Evolutionary conservation across 257 asterid genomes (phyloP).

Genomic region (Gentiana macrophylla): DNA sequence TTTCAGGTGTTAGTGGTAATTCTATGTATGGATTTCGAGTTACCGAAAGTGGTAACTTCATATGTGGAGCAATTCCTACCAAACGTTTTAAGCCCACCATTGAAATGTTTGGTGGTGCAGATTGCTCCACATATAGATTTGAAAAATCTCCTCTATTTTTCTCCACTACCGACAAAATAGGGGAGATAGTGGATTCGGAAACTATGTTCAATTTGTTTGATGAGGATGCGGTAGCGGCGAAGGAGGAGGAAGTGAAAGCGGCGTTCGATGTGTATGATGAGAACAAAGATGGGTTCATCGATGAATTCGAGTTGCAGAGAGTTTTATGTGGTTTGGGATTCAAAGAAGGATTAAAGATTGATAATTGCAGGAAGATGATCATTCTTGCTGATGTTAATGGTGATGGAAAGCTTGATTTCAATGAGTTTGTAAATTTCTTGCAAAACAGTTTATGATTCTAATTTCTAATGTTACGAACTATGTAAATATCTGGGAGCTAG

Average conservation of each 20-base stretch:
- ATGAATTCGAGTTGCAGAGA: conserved; percentile 57
- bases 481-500: no score
- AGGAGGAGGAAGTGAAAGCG: conserved; percentile 38
- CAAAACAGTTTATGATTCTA: conserved; percentile 1
- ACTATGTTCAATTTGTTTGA: conserved; percentile 34
- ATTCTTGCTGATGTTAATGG: conserved; percentile 47
- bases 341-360: conserved; percentile 34
- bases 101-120: no score
- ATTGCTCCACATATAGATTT: no score
- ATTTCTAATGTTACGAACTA: neutral
- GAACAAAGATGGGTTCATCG: conserved; percentile 67
- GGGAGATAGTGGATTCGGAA: conserved; percentile 15
- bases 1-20: no score
- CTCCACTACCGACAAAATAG: conserved; percentile 12
- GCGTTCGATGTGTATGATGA: conserved; percentile 67
- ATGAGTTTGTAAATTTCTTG: conserved; percentile 40
- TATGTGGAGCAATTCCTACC: no score
- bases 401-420: conserved; percentile 53
- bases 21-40: no score
- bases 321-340: conserved; percentile 48
- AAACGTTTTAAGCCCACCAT: neutral
- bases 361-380: conserved; percentile 63
- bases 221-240: conserved; percentile 25
- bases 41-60: no score
- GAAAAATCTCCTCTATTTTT: neutral